phyloP scores from a whole-genome alignment of 805 yeast genomes.

The Zygosaccharomyces rouxii region DNA sequence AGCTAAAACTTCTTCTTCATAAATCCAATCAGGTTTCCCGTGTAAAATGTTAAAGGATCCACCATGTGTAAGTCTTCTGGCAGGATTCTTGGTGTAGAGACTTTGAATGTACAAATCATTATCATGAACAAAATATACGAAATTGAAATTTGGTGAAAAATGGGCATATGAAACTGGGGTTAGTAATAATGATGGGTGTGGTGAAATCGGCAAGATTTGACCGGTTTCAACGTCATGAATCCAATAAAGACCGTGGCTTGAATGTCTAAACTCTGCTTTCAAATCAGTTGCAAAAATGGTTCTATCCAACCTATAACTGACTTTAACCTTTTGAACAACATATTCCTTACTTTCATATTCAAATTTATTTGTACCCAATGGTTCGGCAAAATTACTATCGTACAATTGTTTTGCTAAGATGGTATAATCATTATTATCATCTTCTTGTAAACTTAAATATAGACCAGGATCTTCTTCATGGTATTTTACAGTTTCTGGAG shows the following conservation, averaged over 20 bases:
- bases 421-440: constrained; percentile 10
- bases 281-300: constrained; percentile 54
- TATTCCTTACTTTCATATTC: constrained; percentile 40
- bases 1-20: constrained; percentile 75
- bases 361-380: constrained; percentile 36
- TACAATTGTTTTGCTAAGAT: constrained; percentile 34
- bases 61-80: constrained; percentile 36
- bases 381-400: constrained; percentile 21
- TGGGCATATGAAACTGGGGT: constrained; percentile 41
- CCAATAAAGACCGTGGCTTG: constrained; percentile 60
- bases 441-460: constrained; percentile 27
- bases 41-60: constrained; percentile 52
- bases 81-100: constrained; percentile 17
- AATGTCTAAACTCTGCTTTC: constrained; percentile 61
- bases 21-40: constrained; percentile 87
- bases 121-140: constrained; percentile 51
- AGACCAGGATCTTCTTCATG: constrained; percentile 44
- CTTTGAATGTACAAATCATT: constrained; percentile 52
- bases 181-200: constrained; percentile 21
- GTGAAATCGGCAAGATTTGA: constrained; percentile 33
- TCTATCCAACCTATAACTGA: constrained; percentile 44
- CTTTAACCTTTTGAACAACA: constrained; percentile 38
- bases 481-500: constrained; percentile 15
- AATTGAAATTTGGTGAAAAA: constrained; percentile 59
- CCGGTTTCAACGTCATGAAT: constrained; percentile 45